Base-by-base conservation (phyloP, 2,329 filamentous ascomycete species). In the Aspergillus sp. region DNA sequence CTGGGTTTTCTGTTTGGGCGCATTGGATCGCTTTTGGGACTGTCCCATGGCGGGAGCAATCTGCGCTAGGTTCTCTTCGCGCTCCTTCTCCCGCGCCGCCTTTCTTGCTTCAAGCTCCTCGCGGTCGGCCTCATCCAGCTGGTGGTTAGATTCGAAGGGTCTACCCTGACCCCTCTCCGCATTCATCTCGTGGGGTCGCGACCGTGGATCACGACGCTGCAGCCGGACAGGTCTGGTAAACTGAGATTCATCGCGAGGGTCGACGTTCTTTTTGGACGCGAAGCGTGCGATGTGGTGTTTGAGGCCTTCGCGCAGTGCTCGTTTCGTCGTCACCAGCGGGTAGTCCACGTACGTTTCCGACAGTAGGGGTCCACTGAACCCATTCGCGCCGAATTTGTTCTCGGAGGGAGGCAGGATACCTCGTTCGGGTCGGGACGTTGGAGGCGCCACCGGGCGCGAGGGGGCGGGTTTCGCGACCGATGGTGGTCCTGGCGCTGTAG, bases 221-320 rank as follows among this genome's bases (percentile, higher is more conserved):
- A 99, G 77, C 34, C 90, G 87, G 29, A 97, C 89, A 0, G 94
- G 94, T 23, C 91, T 85, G 16, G 89, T 88, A 67, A 97, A 99
- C 47, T 95, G 86, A 5, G 86, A 78, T 60, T 93, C 86, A 65
- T 97, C 87, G 55, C 90, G 79, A 29, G 85, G 81, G 61, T 88
- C 87, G 56, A 84, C 74, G n/a, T 67, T 75, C 58, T 78, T 79
- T 63, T 85, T 85, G 47, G 81, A 77, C 57, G 88, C 81, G 51
- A 99, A 86, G 61, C 89, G 87, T 79, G 96, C 92, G 57, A 96
- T 83, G 68, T 99, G 94, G 65, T 91, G 86, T 45, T 93, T 88
- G 54, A 96, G 76, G 5, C 88, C 89, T 61, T 94, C 88, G 51
- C 89, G 81, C 46, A 96, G 73, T 9, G 87, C 85, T 64, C 87